phyloP scores from a whole-genome alignment of 2,329 filamentous ascomycete species.

The Magnaporthiopsis rhizophila region DNA sequence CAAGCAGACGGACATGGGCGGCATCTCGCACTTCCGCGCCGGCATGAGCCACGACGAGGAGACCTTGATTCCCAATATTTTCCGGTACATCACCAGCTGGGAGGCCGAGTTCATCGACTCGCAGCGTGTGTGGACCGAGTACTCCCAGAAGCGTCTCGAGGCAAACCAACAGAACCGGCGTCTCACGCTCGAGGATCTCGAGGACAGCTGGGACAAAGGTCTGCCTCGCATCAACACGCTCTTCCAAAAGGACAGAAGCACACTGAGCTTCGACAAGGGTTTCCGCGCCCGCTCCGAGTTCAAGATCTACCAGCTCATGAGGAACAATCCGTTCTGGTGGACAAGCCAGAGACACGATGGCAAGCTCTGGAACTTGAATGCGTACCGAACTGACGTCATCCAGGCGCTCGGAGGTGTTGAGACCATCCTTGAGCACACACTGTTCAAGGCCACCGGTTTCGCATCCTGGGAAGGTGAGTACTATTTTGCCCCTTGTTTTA shows the following conservation, averaged over 20 bases:
- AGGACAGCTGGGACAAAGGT: slow-evolving; percentile 97
- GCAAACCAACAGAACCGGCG: slow-evolving; percentile 96
- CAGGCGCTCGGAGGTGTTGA: slow-evolving; percentile 94
- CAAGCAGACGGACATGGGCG: slow-evolving; percentile 94
- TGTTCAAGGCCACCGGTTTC: slow-evolving; percentile 96
- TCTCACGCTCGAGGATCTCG: slow-evolving; percentile 88
- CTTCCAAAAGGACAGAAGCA: slow-evolving; percentile 97
- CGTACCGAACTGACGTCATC: slow-evolving; percentile 85
- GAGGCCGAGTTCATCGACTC: slow-evolving; percentile 99
- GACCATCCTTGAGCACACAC: slow-evolving; percentile 91
- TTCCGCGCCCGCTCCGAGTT: slow-evolving; percentile 94
- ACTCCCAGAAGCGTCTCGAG: slow-evolving; percentile 94
- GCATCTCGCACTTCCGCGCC: slow-evolving; percentile 91
- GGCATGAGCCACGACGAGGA: slow-evolving; percentile 99
- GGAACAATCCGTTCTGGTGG: slow-evolving; percentile 99
- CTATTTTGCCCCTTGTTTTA: slow-evolving; percentile 61
- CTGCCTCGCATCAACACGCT: slow-evolving; percentile 96
- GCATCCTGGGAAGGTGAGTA: slow-evolving; percentile 79
- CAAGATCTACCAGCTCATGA: slow-evolving; percentile 98
- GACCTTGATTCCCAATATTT: slow-evolving; percentile 96
- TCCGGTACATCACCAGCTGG: slow-evolving; percentile 99
- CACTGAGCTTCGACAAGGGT: slow-evolving; percentile 95
- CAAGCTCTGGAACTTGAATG: slow-evolving; percentile 95
- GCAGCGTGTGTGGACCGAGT: slow-evolving; percentile 97
- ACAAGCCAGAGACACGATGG: slow-evolving; percentile 95